A percentile compares a stretch with the other conserved stretches of the same genome.
These are phyloP conservation scores for Polyporus tsugae DNA, from an alignment of 1,284 basidiomycete species.

Conservation along the genomic window DNA sequence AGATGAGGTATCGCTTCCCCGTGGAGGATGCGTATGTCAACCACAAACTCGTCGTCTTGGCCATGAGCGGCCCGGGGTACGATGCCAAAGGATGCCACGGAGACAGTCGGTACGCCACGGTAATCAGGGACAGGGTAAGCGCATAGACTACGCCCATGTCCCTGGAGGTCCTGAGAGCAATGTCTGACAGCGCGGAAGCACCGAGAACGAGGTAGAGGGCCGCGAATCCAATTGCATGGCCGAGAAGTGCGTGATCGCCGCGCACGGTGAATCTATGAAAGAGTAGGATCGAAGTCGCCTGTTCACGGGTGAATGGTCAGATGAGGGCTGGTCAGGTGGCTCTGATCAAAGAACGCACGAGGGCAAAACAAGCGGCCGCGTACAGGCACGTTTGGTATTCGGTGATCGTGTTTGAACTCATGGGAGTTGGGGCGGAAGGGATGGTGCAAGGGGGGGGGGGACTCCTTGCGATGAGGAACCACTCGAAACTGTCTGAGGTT, in stretches of 20 bases:
- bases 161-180: neutral
- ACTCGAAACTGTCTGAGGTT: too few species aligned
- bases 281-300: neutral
- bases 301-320: neutral
- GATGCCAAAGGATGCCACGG: slow-evolving; percentile 17
- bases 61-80: slow-evolving; percentile 13
- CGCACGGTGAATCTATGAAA: neutral
- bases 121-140: neutral
- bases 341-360: neutral
- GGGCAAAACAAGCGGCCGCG: neutral
- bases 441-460: too few species aligned
- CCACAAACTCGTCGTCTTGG: slow-evolving; percentile 16
- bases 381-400: neutral
- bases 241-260: neutral
- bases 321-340: neutral
- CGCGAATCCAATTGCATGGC: neutral
- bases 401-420: neutral
- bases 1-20: slow-evolving; percentile 33
- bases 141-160: neutral
- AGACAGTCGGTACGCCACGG: slow-evolving; percentile 13
- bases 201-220: neutral
- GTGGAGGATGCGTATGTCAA: slow-evolving; percentile 19
- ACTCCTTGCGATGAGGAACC: too few species aligned
- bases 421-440: too few species aligned
- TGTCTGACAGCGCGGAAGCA: neutral